Evolutionary conservation across 768 basidiomycete genomes (phyloP), one percentile per base, ranked within the genome.

Genomic region (Leucocoprinus birnbaumii): DNA sequence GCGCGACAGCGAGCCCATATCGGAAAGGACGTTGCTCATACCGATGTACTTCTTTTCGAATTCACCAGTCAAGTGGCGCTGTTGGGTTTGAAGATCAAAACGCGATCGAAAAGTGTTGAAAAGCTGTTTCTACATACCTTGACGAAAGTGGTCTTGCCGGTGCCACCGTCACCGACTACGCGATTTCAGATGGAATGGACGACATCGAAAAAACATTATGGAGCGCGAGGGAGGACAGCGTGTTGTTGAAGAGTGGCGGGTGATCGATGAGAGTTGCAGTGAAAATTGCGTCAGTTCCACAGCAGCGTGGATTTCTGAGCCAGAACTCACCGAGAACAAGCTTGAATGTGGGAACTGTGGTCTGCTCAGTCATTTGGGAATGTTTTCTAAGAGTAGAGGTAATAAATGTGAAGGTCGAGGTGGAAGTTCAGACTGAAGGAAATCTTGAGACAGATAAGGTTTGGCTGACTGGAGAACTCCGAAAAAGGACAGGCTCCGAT

Each of bases 21-120:
- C 60, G 43, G 27, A 59, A 48, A 54, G 47, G 56, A 51, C 59
- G 58, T 35, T 60, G 54, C 43, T 62, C 89, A 56, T 72, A 95
- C 93, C 95, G 58, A 96, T 96, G 76, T 97, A 98, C 74, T 99
- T 99, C 85, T 99, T 99, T 79, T 99, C 96, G 72, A 99, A 98
- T 84, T 98, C 96, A 70, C 96, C 96, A 61, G 94, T 97, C 84
- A 96, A 86, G 76, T 98, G 95, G 71, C 94, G 92, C 92, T 93
- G 67, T 42, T 65, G 25, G 60, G 63, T 66, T 60, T 54, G 48
- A 27, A 74, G 82, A 87, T 86, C 79, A 51, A 25, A 40, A 55
- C 44, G 48, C 59, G 59, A 61, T 62, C 53, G 56, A 59, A 48
- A 11, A 34, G 21, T 27, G 9, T 13, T 26, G 19, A n/a, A 26